Conservation (phyloP, 345 rosid genomes). For the Populus alba region DNA sequence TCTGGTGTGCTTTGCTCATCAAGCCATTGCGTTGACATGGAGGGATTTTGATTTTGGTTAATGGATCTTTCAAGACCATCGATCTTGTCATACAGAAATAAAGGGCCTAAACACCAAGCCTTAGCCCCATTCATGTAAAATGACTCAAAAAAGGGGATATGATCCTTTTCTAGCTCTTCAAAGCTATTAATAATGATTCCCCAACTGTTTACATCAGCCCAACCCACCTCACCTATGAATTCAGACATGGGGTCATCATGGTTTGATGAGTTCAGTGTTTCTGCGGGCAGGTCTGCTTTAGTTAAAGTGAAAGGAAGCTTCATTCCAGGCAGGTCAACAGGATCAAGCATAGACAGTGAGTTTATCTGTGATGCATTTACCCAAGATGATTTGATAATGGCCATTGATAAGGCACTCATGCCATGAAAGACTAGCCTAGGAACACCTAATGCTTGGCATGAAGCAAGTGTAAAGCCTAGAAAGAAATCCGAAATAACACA, state of each 20-base stretch:
- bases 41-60: background rate
- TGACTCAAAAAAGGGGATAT: conserved; percentile 16
- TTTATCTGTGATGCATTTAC: background rate
- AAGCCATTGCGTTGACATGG: conserved; percentile 4
- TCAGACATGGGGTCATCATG: background rate
- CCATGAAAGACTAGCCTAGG: conserved; percentile 25
- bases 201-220: conserved; percentile 22
- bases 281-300: conserved; percentile 3
- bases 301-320: conserved; percentile 19
- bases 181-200: conserved; percentile 28
- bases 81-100: conserved; percentile 5
- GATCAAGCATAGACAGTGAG: background rate
- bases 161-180: conserved; percentile 15
- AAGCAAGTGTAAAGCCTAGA: conserved; percentile 21
- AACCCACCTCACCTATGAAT: conserved; percentile 4
- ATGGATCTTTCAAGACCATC: background rate
- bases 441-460: conserved; percentile 8
- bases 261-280: background rate
- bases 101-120: conserved; percentile 26
- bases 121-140: conserved; percentile 21
- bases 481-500: conserved; percentile 31
- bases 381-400: background rate
- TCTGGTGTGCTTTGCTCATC: background rate
- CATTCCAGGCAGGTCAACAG: conserved; percentile 6
- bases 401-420: conserved; percentile 24